Base-by-base conservation (phyloP, 495 filamentous ascomycete species). In the Articulospora tetracladia region DNA sequence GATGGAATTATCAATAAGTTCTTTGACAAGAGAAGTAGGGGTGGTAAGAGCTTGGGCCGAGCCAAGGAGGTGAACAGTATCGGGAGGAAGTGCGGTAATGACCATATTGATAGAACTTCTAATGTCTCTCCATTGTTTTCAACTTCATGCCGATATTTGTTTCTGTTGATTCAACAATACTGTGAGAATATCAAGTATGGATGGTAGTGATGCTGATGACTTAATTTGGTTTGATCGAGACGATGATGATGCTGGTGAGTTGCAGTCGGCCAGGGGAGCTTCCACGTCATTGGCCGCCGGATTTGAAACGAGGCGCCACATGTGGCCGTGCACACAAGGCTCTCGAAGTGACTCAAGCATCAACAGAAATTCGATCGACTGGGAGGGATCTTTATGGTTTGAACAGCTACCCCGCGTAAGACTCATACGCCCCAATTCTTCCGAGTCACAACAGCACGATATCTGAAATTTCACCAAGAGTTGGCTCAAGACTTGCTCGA, bases 1-100 rank as follows among this genome's bases (percentile, higher is more conserved):
- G 10, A 98, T 77, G 20, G 91, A 84, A 70, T 98, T 98, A 60
- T 98, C 94, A 30, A 98, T 67, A 11, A 98, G 82, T 68, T 98
- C 94, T 70, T 98, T 98, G 54, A 95, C 82, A 17, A 97, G 76
- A 6, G 85, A 84, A 55, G 79, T 79, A 11, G 93, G 79, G 51
- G 90, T 86, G 3, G 86, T 83, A 61, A 97, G 84, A 57, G 80
- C 83, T 62, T 91, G 83, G 22, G 85, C 76, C 8, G 92, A 90
- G 55, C 88, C 86, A 53, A 97, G 83, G 36, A 83, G 81, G 39
- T 80, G 82, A 53, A 86, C 73, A 47, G 89, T 84, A 24, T 77
- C 71, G 27, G 79, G 75, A 1, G 90, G 85, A 55, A 97, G 87
- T 58, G 83, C 76, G 63, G 76, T 69, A 68, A 93, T 91, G 27